Evolutionary conservation across 192 early-diverging fungal species (phyloP).

Genomic region (Rhizophagus sp.): DNA sequence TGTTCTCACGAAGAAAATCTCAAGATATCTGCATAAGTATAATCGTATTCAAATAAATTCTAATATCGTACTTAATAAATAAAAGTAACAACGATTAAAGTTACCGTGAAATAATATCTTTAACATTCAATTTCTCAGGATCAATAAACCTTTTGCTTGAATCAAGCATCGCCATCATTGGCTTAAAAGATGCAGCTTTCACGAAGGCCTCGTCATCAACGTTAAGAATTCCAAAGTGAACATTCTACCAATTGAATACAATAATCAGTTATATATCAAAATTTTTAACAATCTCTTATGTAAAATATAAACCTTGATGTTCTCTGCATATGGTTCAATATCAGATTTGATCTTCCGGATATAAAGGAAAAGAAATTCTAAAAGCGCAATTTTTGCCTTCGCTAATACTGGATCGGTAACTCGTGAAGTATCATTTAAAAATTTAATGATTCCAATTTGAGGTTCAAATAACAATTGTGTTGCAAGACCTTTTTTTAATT

Average conservation of each 20-base stretch:
- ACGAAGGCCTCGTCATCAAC: slow-evolving; percentile 37
- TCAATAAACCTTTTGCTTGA: slow-evolving; percentile 35
- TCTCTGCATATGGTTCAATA: slow-evolving; percentile 38
- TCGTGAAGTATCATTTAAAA: slow-evolving; percentile 33
- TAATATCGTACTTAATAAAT: neutral
- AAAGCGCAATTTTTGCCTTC: slow-evolving; percentile 39
- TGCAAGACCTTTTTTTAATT: slow-evolving; percentile 43
- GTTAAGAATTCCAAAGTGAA: slow-evolving; percentile 32
- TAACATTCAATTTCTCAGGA: slow-evolving; percentile 37
- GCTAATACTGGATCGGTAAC: slow-evolving; percentile 32
- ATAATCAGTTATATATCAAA: neutral
- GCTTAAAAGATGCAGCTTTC: slow-evolving; percentile 39
- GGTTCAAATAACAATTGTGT: slow-evolving; percentile 46
- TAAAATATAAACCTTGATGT: slow-evolving; percentile 39
- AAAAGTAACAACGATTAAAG: slow-evolving; percentile 33
- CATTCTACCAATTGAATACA: slow-evolving; percentile 32
- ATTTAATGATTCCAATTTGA: slow-evolving; percentile 46
- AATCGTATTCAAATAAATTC: neutral
- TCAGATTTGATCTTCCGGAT: slow-evolving; percentile 36
- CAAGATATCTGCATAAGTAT: neutral
- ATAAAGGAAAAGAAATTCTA: slow-evolving; percentile 49
- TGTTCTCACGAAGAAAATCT: slow-evolving; percentile 5
- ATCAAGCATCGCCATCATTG: slow-evolving; percentile 40
- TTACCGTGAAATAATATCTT: slow-evolving; percentile 31
- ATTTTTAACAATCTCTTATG: neutral